phyloP scores from a whole-genome alignment of 179 eudicot species.

The Spinacia oleracea region DNA sequence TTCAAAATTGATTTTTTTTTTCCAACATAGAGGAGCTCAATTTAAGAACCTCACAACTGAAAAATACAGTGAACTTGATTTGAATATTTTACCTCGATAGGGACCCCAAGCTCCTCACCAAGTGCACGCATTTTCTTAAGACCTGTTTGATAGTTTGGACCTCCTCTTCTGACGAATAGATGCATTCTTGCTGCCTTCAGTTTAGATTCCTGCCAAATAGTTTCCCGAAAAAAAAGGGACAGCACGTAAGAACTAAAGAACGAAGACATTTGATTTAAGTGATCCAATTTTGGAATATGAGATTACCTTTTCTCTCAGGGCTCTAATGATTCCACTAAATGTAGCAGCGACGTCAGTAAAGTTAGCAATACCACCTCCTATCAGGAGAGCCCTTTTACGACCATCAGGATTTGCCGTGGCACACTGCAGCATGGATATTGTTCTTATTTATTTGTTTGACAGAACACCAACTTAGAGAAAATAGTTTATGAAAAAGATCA shows the following conservation, averaged over 20 bases:
- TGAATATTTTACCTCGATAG: conserved; percentile 50
- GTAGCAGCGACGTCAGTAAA: conserved; percentile 95
- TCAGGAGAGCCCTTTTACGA: conserved; percentile 75
- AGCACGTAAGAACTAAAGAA: not conserved
- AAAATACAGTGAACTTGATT: not conserved
- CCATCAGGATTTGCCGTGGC: conserved; percentile 94
- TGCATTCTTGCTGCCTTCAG: conserved; percentile 84
- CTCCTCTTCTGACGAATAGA: conserved; percentile 85
- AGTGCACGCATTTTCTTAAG: conserved; percentile 76
- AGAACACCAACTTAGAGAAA: not conserved
- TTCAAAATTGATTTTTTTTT: too few species aligned
- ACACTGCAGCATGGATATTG: conserved; percentile 43
- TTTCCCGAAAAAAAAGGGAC: not conserved
- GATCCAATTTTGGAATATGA: not conserved
- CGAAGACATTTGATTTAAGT: not conserved
- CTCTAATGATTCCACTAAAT: conserved; percentile 78
- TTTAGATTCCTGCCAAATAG: conserved; percentile 55
- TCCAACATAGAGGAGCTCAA: not conserved
- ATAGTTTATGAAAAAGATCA: not conserved
- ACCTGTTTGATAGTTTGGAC: conserved; percentile 89
- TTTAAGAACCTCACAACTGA: not conserved
- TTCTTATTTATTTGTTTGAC: not conserved
- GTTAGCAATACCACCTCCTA: conserved; percentile 93
- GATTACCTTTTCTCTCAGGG: conserved; percentile 77
- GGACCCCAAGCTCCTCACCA: conserved; percentile 67